Conservation (phyloP, 2,329 filamentous ascomycete species). For the Colletotrichum cordylinicola region DNA sequence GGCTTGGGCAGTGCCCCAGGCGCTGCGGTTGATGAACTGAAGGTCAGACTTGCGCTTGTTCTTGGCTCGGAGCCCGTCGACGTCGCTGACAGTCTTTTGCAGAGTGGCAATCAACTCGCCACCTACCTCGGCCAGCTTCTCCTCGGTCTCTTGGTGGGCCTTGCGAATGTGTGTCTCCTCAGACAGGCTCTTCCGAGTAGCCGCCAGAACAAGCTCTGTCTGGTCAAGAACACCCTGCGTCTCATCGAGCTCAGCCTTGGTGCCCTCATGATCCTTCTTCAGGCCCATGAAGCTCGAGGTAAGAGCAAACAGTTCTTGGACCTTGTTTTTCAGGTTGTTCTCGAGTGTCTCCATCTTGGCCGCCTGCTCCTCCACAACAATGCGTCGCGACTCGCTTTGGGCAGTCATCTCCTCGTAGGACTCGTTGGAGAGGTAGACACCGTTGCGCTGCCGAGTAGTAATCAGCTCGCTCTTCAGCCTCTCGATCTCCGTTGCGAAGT, state of each 20-base stretch:
- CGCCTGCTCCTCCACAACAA: conserved; percentile 89
- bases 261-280: conserved; percentile 88
- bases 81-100: conserved; percentile 77
- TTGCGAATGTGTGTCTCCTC: conserved; percentile 82
- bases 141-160: conserved; percentile 87
- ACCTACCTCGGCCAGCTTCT: conserved; percentile 75
- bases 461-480: conserved; percentile 94
- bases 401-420: conserved; percentile 90
- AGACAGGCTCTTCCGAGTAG: conserved; percentile 76
- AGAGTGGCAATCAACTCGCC: conserved; percentile 80
- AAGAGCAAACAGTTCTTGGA: conserved; percentile 87
- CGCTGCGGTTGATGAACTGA: conserved; percentile 77
- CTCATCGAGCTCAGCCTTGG: conserved; percentile 73
- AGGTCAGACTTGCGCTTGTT: conserved; percentile 85
- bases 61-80: conserved; percentile 84
- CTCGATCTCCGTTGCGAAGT: conserved; percentile 93
- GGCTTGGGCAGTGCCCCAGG: conserved; percentile 78
- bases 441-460: conserved; percentile 89
- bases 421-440: conserved; percentile 90
- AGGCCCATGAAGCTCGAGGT: conserved; percentile 87
- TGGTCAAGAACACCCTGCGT: conserved; percentile 85
- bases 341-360: conserved; percentile 95
- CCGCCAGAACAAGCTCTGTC: conserved; percentile 82
- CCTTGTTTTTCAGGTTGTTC: conserved; percentile 87
- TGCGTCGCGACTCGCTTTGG: conserved; percentile 89